phyloP scores from a whole-genome alignment of 768 basidiomycete species.

The Saitozyma sp. region DNA sequence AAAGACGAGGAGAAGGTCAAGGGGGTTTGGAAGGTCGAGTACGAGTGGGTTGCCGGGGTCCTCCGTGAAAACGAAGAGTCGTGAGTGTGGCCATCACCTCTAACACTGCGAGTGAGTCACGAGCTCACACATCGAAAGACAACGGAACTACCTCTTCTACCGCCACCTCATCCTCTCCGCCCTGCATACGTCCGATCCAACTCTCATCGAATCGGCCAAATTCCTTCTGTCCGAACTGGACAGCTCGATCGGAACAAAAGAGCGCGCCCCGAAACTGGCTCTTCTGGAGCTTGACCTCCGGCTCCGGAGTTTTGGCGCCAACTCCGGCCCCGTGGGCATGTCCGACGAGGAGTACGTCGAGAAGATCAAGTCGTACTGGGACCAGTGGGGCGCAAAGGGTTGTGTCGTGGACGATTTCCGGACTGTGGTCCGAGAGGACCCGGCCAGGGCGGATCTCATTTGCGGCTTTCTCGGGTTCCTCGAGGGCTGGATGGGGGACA shows the following conservation, averaged over 20 bases:
- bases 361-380: constrained; percentile 34
- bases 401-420: neutral
- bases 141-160: constrained; percentile 39
- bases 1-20: neutral
- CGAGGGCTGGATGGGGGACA: no score
- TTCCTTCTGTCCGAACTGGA: constrained; percentile 23
- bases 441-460: no score
- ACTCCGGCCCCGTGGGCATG: neutral
- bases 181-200: neutral
- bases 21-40: constrained; percentile 13
- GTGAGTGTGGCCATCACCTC: constrained; percentile 22
- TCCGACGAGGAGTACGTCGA: constrained; percentile 14
- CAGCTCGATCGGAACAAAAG: constrained; percentile 29
- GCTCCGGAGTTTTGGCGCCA: neutral
- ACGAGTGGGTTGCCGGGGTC: constrained; percentile 11
- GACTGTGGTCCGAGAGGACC: no score
- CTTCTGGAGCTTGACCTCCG: constrained; percentile 33
- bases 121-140: constrained; percentile 16
- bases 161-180: constrained; percentile 21
- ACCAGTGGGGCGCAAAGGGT: constrained; percentile 32
- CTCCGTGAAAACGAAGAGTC: constrained; percentile 14
- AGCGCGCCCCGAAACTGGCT: constrained; percentile 43
- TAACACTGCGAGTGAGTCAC: neutral
- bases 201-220: neutral
- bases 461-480: no score